phyloP scores from a whole-genome alignment of 2,329 filamentous ascomycete species.

The Daldinia eschscholtzii region DNA sequence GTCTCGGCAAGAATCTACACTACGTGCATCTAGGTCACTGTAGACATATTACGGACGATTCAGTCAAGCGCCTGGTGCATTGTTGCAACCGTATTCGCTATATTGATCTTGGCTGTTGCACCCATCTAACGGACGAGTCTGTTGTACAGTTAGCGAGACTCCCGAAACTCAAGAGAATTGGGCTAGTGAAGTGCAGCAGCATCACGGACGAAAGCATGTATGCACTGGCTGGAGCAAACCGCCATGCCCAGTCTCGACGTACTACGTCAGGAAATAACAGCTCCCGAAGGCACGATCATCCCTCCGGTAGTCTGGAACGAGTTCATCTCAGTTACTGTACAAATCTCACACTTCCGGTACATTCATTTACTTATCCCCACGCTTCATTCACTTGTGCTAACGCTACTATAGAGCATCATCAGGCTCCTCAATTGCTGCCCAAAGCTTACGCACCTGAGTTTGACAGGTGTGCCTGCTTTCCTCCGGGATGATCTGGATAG shows the following conservation, averaged over 20 bases:
- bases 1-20: slow-evolving; percentile 93
- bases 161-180: slow-evolving; percentile 94
- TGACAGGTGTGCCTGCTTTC: slow-evolving; percentile 94
- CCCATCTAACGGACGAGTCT: slow-evolving; percentile 86
- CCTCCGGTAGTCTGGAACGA: slow-evolving; percentile 80
- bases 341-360: slow-evolving; percentile 83
- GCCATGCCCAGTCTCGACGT: slow-evolving; percentile 63
- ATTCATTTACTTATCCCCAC: background rate
- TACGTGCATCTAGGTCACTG: slow-evolving; percentile 97
- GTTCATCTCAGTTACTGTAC: slow-evolving; percentile 97
- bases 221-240: slow-evolving; percentile 80
- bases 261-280: slow-evolving; percentile 61
- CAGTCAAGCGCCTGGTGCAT: slow-evolving; percentile 85
- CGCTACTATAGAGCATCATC: slow-evolving; percentile 79
- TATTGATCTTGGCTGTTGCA: slow-evolving; percentile 97
- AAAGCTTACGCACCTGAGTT: slow-evolving; percentile 90
- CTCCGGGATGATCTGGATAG: slow-evolving; percentile 84
- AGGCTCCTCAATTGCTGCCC: slow-evolving; percentile 90
- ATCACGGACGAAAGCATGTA: slow-evolving; percentile 93
- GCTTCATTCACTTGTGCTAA: slow-evolving; percentile 50
- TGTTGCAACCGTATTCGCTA: slow-evolving; percentile 94
- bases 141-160: slow-evolving; percentile 86
- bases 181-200: slow-evolving; percentile 89
- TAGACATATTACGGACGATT: slow-evolving; percentile 87
- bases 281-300: slow-evolving; percentile 64